A percentile compares a stretch with the other conserved stretches of the same genome.
Conservation (phyloP, 768 basidiomycete species). For the Lactarius quietus region DNA sequence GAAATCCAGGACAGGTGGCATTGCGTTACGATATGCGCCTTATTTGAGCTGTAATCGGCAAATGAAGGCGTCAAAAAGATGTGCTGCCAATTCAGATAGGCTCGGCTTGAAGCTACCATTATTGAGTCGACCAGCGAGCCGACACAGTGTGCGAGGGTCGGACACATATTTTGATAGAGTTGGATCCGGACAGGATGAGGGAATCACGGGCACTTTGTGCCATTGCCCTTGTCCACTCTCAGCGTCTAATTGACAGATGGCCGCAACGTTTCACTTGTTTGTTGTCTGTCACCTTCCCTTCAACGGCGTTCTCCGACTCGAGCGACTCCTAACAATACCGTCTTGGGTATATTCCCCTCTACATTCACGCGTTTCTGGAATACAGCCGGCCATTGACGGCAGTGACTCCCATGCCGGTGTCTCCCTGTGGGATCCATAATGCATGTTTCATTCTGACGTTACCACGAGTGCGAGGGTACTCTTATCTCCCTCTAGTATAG, state of each 20-base stretch:
- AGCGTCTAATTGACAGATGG: constrained; percentile 16
- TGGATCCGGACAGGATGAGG: neutral
- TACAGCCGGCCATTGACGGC: neutral
- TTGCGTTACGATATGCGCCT: constrained; percentile 17
- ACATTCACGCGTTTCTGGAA: neutral
- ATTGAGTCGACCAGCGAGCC: neutral
- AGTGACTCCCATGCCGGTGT: neutral
- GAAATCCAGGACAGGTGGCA: constrained; percentile 25
- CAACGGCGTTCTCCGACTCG: constrained; percentile 14
- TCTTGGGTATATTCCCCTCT: constrained; percentile 1
- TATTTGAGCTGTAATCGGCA: constrained; percentile 3
- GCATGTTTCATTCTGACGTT: neutral
- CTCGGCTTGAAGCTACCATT: neutral
- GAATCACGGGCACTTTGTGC: neutral
- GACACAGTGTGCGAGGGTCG: neutral
- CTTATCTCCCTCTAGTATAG: neutral
- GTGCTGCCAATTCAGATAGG: neutral
- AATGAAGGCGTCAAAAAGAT: neutral
- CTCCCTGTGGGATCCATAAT: neutral
- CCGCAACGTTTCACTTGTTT: neutral
- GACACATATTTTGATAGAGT: neutral
- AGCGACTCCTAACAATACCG: constrained; percentile 4
- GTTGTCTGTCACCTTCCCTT: constrained; percentile 6
- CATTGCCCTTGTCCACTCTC: neutral
- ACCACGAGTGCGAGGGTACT: neutral